Percentiles rank a stretch among this genome's conserved stretches.
These are phyloP conservation scores for Plasmodium billcollinsi DNA, from an alignment of 169 alveolate genomes.

Conservation along the genomic window DNA sequence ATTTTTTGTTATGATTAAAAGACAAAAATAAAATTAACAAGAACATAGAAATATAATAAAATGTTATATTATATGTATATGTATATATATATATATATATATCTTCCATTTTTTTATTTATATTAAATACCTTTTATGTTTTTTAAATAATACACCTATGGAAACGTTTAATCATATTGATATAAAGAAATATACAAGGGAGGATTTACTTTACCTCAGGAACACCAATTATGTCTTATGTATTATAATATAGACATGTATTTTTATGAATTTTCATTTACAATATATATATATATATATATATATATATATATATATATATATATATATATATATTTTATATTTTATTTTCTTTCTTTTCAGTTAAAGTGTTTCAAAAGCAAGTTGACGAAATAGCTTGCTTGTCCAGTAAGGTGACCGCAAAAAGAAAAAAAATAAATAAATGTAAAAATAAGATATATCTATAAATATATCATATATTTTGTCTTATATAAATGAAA, in stretches of 20 bases:
- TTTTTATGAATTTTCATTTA: not conserved
- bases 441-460: not conserved
- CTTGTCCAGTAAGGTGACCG: constrained; percentile 37
- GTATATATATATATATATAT: too few species aligned
- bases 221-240: constrained; percentile 5
- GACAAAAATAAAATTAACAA: too few species aligned
- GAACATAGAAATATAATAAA: too few species aligned
- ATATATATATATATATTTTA: not conserved
- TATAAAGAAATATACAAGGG: constrained; percentile 24
- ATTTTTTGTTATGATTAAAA: too few species aligned
- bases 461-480: not conserved
- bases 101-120: too few species aligned
- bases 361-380: constrained; percentile 21
- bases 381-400: constrained; percentile 42
- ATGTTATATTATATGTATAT: too few species aligned
- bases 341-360: constrained; percentile 3
- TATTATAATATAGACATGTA: not conserved
- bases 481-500: not conserved
- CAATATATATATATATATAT: not conserved
- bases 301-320: not conserved
- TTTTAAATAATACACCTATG: not conserved
- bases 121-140: too few species aligned
- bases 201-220: constrained; percentile 29
- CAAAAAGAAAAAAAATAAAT: constrained; percentile 4
- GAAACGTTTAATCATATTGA: constrained; percentile 15